A percentile compares a stretch with the other conserved stretches of the same genome.
These are phyloP conservation scores for Trametes punicea DNA, from an alignment of 768 basidiomycete species.

Conservation along the genomic window DNA sequence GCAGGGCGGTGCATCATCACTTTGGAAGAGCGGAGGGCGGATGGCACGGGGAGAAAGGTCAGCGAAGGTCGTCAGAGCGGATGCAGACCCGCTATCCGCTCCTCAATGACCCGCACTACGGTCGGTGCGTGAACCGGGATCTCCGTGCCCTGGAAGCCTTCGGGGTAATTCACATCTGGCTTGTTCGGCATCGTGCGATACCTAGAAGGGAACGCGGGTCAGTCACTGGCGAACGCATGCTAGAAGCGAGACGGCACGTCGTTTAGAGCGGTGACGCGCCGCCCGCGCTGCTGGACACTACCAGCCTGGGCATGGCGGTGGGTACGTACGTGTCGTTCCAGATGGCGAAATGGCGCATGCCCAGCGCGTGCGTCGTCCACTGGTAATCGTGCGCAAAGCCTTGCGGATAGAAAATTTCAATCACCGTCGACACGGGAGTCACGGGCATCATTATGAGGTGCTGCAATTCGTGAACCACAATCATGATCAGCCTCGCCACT, in stretches of 20 bases:
- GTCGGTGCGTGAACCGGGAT: constrained; percentile 72
- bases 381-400: constrained; percentile 88
- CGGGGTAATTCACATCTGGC: constrained; percentile 60
- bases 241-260: background rate
- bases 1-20: no score
- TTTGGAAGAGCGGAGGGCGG: background rate
- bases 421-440: constrained; percentile 71
- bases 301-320: background rate
- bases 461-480: background rate
- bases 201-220: constrained; percentile 10
- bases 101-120: constrained; percentile 69
- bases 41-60: background rate
- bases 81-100: constrained; percentile 45
- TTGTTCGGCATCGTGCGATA: constrained; percentile 44
- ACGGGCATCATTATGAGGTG: constrained; percentile 84
- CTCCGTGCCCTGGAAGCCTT: constrained; percentile 76
- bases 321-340: constrained; percentile 73
- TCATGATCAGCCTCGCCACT: background rate
- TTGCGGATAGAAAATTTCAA: constrained; percentile 78
- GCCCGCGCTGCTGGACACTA: background rate
- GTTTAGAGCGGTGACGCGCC: no score
- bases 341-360: constrained; percentile 71
- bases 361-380: constrained; percentile 73
- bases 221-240: background rate
- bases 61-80: constrained; percentile 2